Conservation (phyloP, 2,329 filamentous ascomycete species). For the Fonsecaea multimorphosa region DNA sequence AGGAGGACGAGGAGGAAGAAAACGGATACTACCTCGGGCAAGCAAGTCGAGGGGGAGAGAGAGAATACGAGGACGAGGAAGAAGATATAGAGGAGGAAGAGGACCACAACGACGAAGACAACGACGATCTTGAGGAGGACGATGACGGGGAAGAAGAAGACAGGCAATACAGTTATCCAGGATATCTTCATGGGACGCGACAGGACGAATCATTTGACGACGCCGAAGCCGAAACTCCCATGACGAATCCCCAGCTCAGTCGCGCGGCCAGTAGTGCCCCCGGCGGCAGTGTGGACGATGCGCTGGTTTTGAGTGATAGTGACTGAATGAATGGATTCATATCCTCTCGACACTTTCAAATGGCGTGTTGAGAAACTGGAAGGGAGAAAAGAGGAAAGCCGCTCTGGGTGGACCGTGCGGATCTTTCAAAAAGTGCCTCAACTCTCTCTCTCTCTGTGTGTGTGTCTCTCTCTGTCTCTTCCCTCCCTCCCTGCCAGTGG, state of each 20-base stretch:
- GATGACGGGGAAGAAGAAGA: constrained; percentile 24
- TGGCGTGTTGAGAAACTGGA: too few species aligned
- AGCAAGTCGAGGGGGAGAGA: constrained; percentile 8
- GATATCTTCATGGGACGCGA: neutral
- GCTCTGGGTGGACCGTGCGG: too few species aligned
- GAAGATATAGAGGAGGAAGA: neutral
- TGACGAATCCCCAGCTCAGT: constrained; percentile 31
- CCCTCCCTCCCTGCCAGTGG: too few species aligned
- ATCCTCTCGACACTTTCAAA: neutral
- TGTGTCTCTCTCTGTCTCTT: too few species aligned
- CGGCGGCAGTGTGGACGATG: constrained; percentile 38
- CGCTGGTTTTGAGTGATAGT: constrained; percentile 39
- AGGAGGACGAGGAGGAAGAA: neutral
- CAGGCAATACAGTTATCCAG: constrained; percentile 11
- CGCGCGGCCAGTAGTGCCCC: constrained; percentile 32
- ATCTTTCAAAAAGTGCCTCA: too few species aligned
- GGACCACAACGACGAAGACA: neutral
- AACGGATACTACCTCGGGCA: neutral
- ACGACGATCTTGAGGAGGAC: constrained; percentile 10
- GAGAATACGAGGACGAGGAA: neutral
- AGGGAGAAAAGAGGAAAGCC: too few species aligned
- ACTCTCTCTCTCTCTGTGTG: too few species aligned
- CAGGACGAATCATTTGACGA: constrained; percentile 25
- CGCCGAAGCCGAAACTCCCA: constrained; percentile 25
- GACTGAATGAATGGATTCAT: constrained; percentile 19